phyloP scores from a whole-genome alignment of 352 stramenopile species.

The Globisporangium splendens region DNA sequence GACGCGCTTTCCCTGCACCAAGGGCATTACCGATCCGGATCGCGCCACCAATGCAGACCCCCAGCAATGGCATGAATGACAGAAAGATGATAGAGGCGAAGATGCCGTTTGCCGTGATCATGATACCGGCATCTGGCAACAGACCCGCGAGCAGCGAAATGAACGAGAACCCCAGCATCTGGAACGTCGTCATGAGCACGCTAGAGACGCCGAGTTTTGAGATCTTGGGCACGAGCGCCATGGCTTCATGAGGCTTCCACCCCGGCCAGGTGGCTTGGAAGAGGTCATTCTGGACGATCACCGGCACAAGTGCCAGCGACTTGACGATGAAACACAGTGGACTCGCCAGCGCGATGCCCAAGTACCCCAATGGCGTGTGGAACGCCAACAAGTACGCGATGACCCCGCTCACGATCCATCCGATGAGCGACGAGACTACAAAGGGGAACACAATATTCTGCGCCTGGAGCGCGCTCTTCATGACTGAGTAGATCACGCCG shows the following conservation, averaged over 20 bases:
- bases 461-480: conserved; percentile 51
- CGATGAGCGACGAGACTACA: conserved; percentile 33
- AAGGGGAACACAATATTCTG: conserved; percentile 68
- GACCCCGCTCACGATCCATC: conserved; percentile 34
- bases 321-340: conserved; percentile 38
- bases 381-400: conserved; percentile 56
- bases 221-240: conserved; percentile 12
- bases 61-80: conserved; percentile 19
- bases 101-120: conserved; percentile 25
- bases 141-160: conserved; percentile 19
- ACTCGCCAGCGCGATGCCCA: conserved; percentile 48
- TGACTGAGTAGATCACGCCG: conserved; percentile 42
- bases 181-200: conserved; percentile 15
- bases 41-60: conserved; percentile 17
- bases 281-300: conserved; percentile 15
- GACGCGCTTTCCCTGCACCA: conserved; percentile 14
- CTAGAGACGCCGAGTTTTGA: conserved; percentile 12
- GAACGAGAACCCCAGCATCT: conserved; percentile 13
- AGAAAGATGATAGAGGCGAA: conserved; percentile 17
- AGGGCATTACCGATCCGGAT: conserved; percentile 23
- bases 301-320: conserved; percentile 11
- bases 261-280: conserved; percentile 33
- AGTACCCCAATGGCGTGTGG: conserved; percentile 46
- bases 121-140: conserved; percentile 16
- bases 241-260: conserved; percentile 18